These are phyloP conservation scores for Cantharellus anzutake DNA, from an alignment of 768 basidiomycete species.

Conservation along the genomic window DNA sequence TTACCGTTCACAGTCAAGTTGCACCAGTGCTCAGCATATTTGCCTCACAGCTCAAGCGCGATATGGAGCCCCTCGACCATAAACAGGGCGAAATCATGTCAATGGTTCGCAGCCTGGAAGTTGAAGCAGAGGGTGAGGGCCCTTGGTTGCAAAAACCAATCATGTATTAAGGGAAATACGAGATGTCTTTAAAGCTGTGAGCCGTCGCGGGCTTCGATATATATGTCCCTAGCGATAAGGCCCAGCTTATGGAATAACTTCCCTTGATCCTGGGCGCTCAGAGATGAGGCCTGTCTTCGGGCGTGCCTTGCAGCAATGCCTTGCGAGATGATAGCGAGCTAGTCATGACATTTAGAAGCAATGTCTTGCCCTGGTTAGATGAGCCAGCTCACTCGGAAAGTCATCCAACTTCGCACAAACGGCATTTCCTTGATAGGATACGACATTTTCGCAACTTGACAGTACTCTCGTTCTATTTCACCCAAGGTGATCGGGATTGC, in stretches of 20 bases:
- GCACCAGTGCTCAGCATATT: constrained; percentile 5
- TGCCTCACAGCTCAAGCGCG: constrained; percentile 2
- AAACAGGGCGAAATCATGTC: constrained; percentile 4
- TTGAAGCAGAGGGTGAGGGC: background rate
- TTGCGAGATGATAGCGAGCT: constrained; percentile 70
- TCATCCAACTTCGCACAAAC: constrained; percentile 73
- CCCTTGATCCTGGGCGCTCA: constrained; percentile 34
- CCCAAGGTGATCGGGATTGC: constrained; percentile 41
- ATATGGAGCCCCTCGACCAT: background rate
- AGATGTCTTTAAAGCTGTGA: too few relatives aligned
- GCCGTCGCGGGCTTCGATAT: too few relatives aligned
- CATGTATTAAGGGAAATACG: too few relatives aligned
- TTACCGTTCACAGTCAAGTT: constrained; percentile 3
- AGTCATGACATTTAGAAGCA: constrained; percentile 5
- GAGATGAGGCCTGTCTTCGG: constrained; percentile 76
- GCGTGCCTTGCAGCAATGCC: constrained; percentile 81
- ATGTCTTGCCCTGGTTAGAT: too few relatives aligned
- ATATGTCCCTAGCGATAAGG: constrained; percentile 3
- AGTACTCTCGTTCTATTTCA: constrained; percentile 68
- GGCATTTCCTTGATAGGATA: constrained; percentile 66
- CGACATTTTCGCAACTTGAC: constrained; percentile 37
- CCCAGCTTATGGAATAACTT: constrained; percentile 14
- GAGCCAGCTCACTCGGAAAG: constrained; percentile 42
- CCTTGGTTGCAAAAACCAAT: background rate
- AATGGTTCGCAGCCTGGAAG: background rate